phyloP scores from a whole-genome alignment of 768 basidiomycete species.

The Lactarius deliciosus region DNA sequence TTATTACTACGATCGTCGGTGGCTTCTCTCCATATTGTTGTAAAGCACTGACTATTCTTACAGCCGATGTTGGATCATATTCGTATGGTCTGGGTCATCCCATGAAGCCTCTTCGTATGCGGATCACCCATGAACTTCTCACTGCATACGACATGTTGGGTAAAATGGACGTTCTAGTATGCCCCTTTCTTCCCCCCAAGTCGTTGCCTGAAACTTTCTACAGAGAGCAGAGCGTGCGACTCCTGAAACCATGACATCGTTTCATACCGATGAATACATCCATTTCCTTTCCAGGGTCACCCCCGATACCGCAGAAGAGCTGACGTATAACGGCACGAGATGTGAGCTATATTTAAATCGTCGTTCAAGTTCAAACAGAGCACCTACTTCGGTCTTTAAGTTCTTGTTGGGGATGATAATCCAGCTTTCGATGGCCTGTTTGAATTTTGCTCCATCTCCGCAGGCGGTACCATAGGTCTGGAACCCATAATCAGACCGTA shows the following conservation, averaged over 20 bases:
- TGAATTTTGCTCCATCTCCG: conserved; percentile 95
- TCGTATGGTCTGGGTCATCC: conserved; percentile 88
- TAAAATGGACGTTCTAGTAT: conserved; percentile 88
- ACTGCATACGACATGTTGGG: conserved; percentile 90
- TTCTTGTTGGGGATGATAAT: conserved; percentile 85
- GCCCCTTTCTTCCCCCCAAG: conserved; percentile 34
- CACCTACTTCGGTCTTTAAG: conserved; percentile 33
- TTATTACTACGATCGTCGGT: conserved; percentile 76
- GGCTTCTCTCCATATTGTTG: background rate
- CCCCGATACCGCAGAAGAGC: conserved; percentile 84
- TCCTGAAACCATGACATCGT: conserved; percentile 69
- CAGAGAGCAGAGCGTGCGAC: conserved; percentile 39
- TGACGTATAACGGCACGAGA: conserved; percentile 81
- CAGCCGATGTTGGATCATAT: conserved; percentile 72
- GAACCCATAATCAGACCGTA: background rate
- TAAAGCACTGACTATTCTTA: conserved; percentile 1
- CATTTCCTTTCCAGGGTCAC: conserved; percentile 87
- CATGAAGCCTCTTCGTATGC: conserved; percentile 96
- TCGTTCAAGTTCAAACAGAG: background rate
- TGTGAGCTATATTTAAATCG: conserved; percentile 54
- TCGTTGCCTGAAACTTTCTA: background rate
- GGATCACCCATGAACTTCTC: conserved; percentile 90
- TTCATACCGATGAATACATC: conserved; percentile 98
- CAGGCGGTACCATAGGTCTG: conserved; percentile 88
- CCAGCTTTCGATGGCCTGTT: conserved; percentile 96